Percentiles rank a stretch among this genome's conserved stretches.
Evolutionary conservation across 2,329 filamentous ascomycete species (phyloP).

Genomic region (Xylaria sp.): DNA sequence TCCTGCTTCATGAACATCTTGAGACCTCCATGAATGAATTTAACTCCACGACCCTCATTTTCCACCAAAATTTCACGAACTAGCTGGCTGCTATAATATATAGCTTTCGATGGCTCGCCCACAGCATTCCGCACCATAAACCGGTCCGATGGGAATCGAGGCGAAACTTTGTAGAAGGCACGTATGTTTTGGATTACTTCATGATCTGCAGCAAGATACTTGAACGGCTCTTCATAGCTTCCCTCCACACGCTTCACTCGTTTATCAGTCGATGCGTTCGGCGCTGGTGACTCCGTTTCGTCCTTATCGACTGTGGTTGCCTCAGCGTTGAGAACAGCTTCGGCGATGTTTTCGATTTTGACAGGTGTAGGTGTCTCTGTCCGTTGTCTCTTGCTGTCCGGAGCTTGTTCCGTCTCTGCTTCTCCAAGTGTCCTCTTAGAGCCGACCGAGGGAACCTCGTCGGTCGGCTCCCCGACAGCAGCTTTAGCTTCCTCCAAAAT

Average conservation of each 20-base stretch:
- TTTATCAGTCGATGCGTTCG: conserved; percentile 48
- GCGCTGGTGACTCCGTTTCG: conserved; percentile 38
- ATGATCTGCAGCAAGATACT: conserved; percentile 81
- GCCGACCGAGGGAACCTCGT: conserved; percentile 47
- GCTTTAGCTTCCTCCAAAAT: conserved; percentile 52
- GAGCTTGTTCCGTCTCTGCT: conserved; percentile 51
- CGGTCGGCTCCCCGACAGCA: conserved; percentile 47
- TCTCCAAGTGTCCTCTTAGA: conserved; percentile 51
- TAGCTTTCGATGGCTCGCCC: conserved; percentile 88
- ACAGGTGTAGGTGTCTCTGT: conserved; percentile 44
- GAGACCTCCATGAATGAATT: conserved; percentile 95
- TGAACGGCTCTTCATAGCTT: conserved; percentile 89
- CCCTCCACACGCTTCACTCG: conserved; percentile 57
- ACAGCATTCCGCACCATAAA: conserved; percentile 96
- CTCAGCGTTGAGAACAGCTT: conserved; percentile 34
- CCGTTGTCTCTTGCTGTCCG: conserved; percentile 61
- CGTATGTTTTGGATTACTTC: conserved; percentile 80
- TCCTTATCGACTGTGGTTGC: conserved; percentile 34
- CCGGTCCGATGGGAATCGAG: conserved; percentile 86
- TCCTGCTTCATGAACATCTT: conserved; percentile 99
- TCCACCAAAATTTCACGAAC: conserved; percentile 84
- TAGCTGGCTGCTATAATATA: conserved; percentile 92
- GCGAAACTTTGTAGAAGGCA: conserved; percentile 84
- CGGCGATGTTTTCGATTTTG: conserved; percentile 36
- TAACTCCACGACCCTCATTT: conserved; percentile 91